phyloP scores from a whole-genome alignment of 2,329 filamentous ascomycete species.

The Fusarium sp. region DNA sequence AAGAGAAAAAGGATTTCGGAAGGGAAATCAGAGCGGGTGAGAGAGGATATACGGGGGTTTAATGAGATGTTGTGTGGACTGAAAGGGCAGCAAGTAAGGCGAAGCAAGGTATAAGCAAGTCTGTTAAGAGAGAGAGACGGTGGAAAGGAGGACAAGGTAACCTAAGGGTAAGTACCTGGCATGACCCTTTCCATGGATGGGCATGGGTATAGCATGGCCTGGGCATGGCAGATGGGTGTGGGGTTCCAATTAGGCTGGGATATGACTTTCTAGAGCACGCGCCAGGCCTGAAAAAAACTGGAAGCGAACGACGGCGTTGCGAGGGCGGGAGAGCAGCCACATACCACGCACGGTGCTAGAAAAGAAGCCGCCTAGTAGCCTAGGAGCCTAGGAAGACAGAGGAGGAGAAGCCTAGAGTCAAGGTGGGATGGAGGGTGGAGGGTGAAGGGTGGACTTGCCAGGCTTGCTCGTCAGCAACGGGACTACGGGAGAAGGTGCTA shows the following conservation, averaged over 20 bases:
- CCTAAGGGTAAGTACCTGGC: conserved; percentile 33
- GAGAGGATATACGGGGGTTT: conserved; percentile 52
- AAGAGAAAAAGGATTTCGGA: conserved; percentile 49
- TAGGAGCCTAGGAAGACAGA: too few relatives aligned
- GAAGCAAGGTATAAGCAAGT: conserved; percentile 20
- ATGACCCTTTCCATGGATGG: conserved; percentile 7
- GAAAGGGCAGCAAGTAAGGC: conserved; percentile 26
- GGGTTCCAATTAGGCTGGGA: conserved; percentile 40
- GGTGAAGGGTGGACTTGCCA: conserved; percentile 27
- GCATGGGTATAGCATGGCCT: conserved; percentile 1
- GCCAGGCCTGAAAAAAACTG: conserved; percentile 36
- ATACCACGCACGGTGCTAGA: conserved; percentile 47
- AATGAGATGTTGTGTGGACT: conserved; percentile 49
- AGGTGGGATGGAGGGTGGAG: conserved; percentile 42
- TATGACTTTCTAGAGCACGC: conserved; percentile 40
- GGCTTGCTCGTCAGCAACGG: conserved; percentile 35
- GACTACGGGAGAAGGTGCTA: conserved; percentile 28
- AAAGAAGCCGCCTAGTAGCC: too few relatives aligned
- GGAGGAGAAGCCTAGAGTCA: too few relatives aligned
- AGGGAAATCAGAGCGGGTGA: conserved; percentile 43
- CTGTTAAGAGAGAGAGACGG: conserved; percentile 30
- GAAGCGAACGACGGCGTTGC: conserved; percentile 39
- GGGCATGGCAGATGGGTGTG: conserved; percentile 31
- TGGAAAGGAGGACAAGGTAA: conserved; percentile 32
- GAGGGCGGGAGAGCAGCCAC: conserved; percentile 46